Percentiles rank a stretch among this genome's conserved stretches.
These are phyloP conservation scores for Leishmania gerbilli DNA, from an alignment of 208 protist species.

Conservation along the genomic window DNA sequence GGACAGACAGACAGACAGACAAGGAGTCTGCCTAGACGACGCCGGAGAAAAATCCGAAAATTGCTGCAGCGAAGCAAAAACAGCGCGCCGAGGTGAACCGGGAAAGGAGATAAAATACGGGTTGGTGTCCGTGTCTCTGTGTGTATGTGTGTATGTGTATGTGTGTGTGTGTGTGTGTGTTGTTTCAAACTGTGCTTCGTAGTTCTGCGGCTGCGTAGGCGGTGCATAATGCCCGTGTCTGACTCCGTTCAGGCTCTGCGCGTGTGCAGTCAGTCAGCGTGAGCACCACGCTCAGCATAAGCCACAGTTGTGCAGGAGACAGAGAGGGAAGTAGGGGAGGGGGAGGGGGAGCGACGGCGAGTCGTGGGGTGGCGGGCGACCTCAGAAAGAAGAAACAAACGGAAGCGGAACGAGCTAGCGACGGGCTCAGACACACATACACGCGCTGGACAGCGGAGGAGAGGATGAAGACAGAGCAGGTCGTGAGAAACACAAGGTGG, in stretches of 20 bases:
- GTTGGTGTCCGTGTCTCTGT: neutral
- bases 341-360: neutral
- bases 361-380: neutral
- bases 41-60: neutral
- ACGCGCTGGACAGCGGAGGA: neutral
- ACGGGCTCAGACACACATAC: too few species aligned
- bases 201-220: too few species aligned
- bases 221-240: too few species aligned
- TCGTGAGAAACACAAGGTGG: neutral
- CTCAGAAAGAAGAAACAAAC: neutral
- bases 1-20: neutral
- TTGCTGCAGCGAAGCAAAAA: neutral
- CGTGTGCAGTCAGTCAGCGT: too few species aligned
- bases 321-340: neutral
- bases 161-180: neutral
- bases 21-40: neutral
- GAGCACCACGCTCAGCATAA: neutral
- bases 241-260: too few species aligned
- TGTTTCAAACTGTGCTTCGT: too few species aligned
- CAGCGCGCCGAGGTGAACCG: neutral
- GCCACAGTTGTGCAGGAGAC: neutral
- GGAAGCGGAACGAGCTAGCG: neutral
- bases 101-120: neutral
- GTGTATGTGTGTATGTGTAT: neutral
- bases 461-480: neutral